Base-by-base conservation (phyloP, 371 early-diverging fungal genomes). In the Haplosporangium sp. region DNA sequence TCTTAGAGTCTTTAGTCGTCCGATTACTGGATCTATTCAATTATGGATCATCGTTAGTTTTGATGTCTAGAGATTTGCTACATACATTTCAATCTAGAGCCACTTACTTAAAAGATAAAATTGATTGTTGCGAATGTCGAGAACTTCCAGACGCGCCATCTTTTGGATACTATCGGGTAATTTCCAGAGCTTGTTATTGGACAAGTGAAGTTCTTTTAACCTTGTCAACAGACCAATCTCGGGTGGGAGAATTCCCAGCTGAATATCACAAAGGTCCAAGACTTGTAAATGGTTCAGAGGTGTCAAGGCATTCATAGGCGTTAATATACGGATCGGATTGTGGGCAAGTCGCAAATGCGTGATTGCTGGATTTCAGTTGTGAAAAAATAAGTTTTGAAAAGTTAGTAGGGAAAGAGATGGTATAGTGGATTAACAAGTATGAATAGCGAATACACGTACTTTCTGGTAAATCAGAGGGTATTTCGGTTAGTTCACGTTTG, bases 231-330 rank as follows among this genome's bases (percentile, higher is more conserved):
- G 85, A 0, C 96, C 95, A 4, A 97, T 79, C 77, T 96, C 95
- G 1, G 90, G 77, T 11, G 97, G 97, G 13, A 97, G 65, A 0
- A 75, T 42, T 52, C 88, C 86, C 8, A 97, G 86, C 69, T 89
- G 82, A 79, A 97, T 97, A 42, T 93, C 92, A 27, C 93, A 92
- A 0, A 92, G 76, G 76, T 95, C 93, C 10, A 93, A 79, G 15
- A 87, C 82, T 40, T 85, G 87, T 65, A 95, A 84, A 45, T 83
- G 71, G 50, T 66, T 57, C 20, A 78, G 52, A 17, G 53, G 44
- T 71, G 77, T 70, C 59, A 94, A 81, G 40, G 86, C 72, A 19
- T 85, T 38, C 35, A 94, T 87, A 2, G 89, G 88, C 7, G 85
- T 66, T 0, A 93, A 86, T 17, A 93, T 50, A 37, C 78, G 77